Percentiles rank a stretch among this genome's conserved stretches.
Evolutionary conservation across 768 basidiomycete genomes (phyloP).

Genomic region (Sporobolomyces pararoseus): DNA sequence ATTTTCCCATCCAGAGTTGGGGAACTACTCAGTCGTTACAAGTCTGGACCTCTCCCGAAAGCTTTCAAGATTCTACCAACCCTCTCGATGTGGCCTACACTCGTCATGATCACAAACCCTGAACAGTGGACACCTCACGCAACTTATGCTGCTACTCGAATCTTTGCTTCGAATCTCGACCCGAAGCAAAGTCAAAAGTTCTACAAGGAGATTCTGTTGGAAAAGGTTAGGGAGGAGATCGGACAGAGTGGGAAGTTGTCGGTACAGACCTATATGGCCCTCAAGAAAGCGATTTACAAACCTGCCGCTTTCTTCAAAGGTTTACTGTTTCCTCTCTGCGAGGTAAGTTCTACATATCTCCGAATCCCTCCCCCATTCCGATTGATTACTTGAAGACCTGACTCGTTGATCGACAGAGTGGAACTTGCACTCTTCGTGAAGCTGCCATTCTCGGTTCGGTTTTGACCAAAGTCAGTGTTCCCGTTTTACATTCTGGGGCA

Average conservation of each 20-base stretch:
- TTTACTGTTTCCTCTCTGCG: constrained; percentile 88
- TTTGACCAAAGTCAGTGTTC: constrained; percentile 81
- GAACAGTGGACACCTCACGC: constrained; percentile 95
- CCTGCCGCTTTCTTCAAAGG: constrained; percentile 98
- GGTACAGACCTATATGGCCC: constrained; percentile 87
- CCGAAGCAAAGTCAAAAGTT: constrained; percentile 89
- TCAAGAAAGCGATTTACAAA: constrained; percentile 89
- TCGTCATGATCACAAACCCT: constrained; percentile 85
- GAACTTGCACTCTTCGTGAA: constrained; percentile 81
- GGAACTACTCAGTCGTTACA: constrained; percentile 76
- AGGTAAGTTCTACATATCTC: constrained; percentile 57
- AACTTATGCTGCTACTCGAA: constrained; percentile 85
- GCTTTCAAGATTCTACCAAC: constrained; percentile 97
- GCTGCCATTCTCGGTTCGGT: constrained; percentile 91
- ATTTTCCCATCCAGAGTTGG: constrained; percentile 68
- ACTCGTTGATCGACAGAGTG: constrained; percentile 53
- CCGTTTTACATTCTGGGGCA: constrained; percentile 93
- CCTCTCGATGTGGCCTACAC: constrained; percentile 89
- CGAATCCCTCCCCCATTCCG: neutral
- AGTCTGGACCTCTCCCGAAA: constrained; percentile 90
- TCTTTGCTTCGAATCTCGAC: constrained; percentile 95
- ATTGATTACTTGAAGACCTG: neutral
- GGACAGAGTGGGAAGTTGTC: constrained; percentile 71
- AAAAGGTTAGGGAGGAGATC: constrained; percentile 85
- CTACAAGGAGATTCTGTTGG: constrained; percentile 82